Base-by-base conservation (phyloP, 805 yeast genomes). In the Candida lessepsii region DNA sequence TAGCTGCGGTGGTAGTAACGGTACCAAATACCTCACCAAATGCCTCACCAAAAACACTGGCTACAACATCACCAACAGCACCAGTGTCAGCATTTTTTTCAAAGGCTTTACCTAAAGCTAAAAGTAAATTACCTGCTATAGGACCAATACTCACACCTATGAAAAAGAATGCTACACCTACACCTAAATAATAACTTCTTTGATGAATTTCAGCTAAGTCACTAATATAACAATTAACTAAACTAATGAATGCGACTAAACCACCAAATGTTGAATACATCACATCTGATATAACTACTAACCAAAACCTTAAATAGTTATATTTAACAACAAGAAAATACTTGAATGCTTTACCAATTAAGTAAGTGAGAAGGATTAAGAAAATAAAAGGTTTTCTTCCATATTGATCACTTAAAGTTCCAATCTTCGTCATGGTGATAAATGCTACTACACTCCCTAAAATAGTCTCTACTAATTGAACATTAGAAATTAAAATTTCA, bases 121-220 rank as follows among this genome's bases (percentile, higher is more conserved):
- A 29, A 14, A 63, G 33, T 9, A 53, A 32, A 24, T 81, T 75
- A 2, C 86, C 81, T 1, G 74, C 39, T 27, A 81, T 45, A 0
- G 95, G 93, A 1, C 91, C 93, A 7, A 73, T 9, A 1, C 83
- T 82, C 48, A 79, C 52, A 0, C 89, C 85, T 3, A 73, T 65
- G 51, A 76, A 81, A 36, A 83, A 59, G 13, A 75, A 60, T 9
- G 90, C 86, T 54, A 75, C 66, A 18, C 76, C 63, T 20, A 78
- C 61, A 9, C 90, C 86, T 48, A 86, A 64, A 15, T 73, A 67
- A 39, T 75, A 70, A 17, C 78, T 73, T 45, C 95, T 64, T 40
- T 75, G 69, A 24, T 67, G 70, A 1, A 86, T 74, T 15, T 80
- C 82, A 5, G 80, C 81, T 28, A 86, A 78, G 61, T 88, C 96